Base-by-base conservation (phyloP, 2,329 filamentous ascomycete species). In the Alternaria atra region DNA sequence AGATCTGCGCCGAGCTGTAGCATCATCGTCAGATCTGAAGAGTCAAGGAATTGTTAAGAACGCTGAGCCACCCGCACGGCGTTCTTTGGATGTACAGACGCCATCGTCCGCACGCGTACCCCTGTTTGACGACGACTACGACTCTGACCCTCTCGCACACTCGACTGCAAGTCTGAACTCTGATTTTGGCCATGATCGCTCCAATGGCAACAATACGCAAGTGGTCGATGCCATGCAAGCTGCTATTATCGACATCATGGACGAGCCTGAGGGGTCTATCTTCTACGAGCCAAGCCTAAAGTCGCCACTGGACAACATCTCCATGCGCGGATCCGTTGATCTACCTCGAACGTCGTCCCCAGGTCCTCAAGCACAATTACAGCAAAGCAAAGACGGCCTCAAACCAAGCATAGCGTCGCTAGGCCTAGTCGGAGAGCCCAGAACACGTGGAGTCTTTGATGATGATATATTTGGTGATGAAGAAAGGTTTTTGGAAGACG, bases 381-480 rank as follows among this genome's bases (percentile, higher is more conserved):
- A 80, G 73, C 35, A 72, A 9, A 74, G 77, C 15, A 84, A 83
- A 55, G 73, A 77, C 20, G 76, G 70, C 62, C 86, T 88, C 29
- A 97, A 91, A 77, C 94, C 93, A 25, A 99, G 92, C 73, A 88
- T 99, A 65, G 91, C 94, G 10, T 97, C 95, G 0, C 82, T 99
- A 3, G 95, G 95, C 0, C 86, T 99, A 5, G 92, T 99, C 2
- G 96, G 93, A 61, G 90, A 91, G 6, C 91, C 92, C 13, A 93
- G 92, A 15, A 90, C 93, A 23, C 93, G 94, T 60, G 94, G 94
- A 1, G 95, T 99, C 2, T 99, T 99, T 77, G 88, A 92, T 67
- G 92, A 98, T 73, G 93, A 98, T 73, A 86, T 99, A 5, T 98
- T 97, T 75, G 91, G 89, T 2, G 94, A 98, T 65, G 92, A 97